These are phyloP conservation scores for Dillenia turbinata DNA, from an alignment of 164 flowering plant species.

Conservation along the genomic window DNA sequence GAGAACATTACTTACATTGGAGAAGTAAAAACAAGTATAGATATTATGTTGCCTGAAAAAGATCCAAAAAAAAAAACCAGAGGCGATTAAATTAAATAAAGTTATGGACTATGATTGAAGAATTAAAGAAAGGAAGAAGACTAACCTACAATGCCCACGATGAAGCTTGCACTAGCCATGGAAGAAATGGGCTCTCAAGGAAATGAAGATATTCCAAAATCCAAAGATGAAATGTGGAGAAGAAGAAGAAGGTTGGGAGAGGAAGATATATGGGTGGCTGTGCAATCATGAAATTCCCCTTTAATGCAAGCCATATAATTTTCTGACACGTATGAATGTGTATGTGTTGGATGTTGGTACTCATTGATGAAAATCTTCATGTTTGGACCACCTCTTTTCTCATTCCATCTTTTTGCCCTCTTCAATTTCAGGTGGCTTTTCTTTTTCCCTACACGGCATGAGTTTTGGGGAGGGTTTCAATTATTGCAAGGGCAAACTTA, in stretches of 20 bases:
- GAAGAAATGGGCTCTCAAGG: not conserved
- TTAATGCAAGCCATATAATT: not conserved
- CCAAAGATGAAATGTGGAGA: not conserved
- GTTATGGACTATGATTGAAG: not conserved
- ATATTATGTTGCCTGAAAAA: conserved; percentile 59
- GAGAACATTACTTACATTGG: conserved; percentile 53
- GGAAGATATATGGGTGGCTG: not conserved
- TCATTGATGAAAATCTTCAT: too few relatives aligned
- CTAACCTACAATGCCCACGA: conserved; percentile 57
- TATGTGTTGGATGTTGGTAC: too few relatives aligned
- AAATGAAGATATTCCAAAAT: not conserved
- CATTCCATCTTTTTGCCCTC: too few relatives aligned
- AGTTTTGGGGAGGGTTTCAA: too few relatives aligned
- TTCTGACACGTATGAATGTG: too few relatives aligned
- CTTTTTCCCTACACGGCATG: too few relatives aligned
- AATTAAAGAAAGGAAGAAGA: not conserved
- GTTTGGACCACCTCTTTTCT: too few relatives aligned
- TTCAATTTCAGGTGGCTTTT: too few relatives aligned
- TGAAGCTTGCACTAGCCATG: conserved; percentile 50
- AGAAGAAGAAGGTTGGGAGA: not conserved
- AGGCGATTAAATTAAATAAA: not conserved
- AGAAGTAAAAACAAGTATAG: conserved; percentile 58
- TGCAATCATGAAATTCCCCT: not conserved
- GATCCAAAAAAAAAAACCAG: not conserved
- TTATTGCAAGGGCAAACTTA: too few relatives aligned